Percentiles rank a stretch among this genome's conserved stretches.
These are phyloP conservation scores for Lecanicillium sp. DNA, from an alignment of 2,329 filamentous ascomycete genomes.

Conservation along the genomic window DNA sequence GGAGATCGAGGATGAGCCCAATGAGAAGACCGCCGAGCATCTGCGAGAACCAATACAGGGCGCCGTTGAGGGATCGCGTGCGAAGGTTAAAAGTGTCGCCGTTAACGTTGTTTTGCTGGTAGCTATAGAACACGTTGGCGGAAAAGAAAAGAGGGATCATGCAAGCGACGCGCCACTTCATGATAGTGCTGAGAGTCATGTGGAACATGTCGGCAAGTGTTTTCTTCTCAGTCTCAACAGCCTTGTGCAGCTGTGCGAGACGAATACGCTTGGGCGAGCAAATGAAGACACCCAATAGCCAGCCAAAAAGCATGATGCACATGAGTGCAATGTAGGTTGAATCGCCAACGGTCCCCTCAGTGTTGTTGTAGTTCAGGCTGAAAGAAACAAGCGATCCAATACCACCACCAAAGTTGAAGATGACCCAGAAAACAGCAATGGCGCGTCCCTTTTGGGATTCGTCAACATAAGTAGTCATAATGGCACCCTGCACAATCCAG, in stretches of 20 bases:
- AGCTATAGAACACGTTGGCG: slow-evolving; percentile 51
- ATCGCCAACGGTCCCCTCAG: slow-evolving; percentile 37
- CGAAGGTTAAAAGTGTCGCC: slow-evolving; percentile 48
- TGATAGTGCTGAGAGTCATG: slow-evolving; percentile 32
- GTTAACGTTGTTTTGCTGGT: slow-evolving; percentile 52
- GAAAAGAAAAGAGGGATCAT: slow-evolving; percentile 50
- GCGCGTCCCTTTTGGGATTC: slow-evolving; percentile 37
- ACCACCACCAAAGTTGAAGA: slow-evolving; percentile 40
- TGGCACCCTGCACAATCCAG: slow-evolving; percentile 42
- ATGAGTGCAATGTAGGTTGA: slow-evolving; percentile 45
- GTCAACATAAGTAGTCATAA: slow-evolving; percentile 41
- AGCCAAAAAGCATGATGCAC: slow-evolving; percentile 44
- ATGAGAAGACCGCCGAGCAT: slow-evolving; percentile 47
- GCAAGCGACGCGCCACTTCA: slow-evolving; percentile 39
- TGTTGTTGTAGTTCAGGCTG: slow-evolving; percentile 36
- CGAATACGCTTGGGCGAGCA: slow-evolving; percentile 40
- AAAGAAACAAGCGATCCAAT: slow-evolving; percentile 39
- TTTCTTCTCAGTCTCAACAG: slow-evolving; percentile 34
- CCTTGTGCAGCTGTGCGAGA: slow-evolving; percentile 30
- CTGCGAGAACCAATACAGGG: slow-evolving; percentile 51
- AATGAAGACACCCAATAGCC: slow-evolving; percentile 40
- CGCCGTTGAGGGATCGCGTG: slow-evolving; percentile 48
- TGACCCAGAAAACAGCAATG: slow-evolving; percentile 39
- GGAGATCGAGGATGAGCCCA: slow-evolving; percentile 39
- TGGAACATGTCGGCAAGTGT: slow-evolving; percentile 30